Evolutionary conservation across 2,329 filamentous ascomycete genomes (phyloP).

Genomic region (Apiospora phragmitis): DNA sequence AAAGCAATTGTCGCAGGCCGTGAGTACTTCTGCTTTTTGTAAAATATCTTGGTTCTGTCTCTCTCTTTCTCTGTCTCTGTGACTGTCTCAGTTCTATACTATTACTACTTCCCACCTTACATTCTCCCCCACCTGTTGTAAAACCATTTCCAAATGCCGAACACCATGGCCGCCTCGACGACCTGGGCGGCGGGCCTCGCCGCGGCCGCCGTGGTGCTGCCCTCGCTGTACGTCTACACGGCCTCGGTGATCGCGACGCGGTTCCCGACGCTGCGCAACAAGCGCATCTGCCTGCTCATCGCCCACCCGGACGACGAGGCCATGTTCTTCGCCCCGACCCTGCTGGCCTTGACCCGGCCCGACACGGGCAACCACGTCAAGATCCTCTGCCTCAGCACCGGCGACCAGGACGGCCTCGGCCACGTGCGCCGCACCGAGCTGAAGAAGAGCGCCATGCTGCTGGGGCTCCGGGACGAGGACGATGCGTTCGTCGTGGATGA

Average conservation of each 20-base stretch:
- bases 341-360: slow-evolving; percentile 80
- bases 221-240: slow-evolving; percentile 55
- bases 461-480: slow-evolving; percentile 73
- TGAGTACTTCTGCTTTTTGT: slow-evolving; percentile 2
- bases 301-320: slow-evolving; percentile 98
- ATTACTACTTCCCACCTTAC: background rate
- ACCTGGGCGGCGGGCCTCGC: background rate
- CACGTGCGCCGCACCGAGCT: slow-evolving; percentile 82
- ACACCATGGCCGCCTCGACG: background rate
- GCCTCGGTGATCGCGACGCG: slow-evolving; percentile 46
- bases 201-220: slow-evolving; percentile 41
- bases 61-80: background rate
- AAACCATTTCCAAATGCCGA: background rate
- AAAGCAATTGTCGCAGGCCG: slow-evolving; percentile 3
- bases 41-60: background rate
- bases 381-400: slow-evolving; percentile 89
- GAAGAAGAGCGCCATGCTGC: slow-evolving; percentile 71
- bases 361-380: slow-evolving; percentile 86
- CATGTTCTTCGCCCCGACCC: slow-evolving; percentile 96
- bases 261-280: slow-evolving; percentile 72
- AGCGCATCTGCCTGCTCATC: slow-evolving; percentile 89
- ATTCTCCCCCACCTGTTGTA: background rate
- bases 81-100: background rate
- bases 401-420: slow-evolving; percentile 85
- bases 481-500: slow-evolving; percentile 87